phyloP scores from a whole-genome alignment of 441 rosid genomes.

The Codiaeum variegatum region DNA sequence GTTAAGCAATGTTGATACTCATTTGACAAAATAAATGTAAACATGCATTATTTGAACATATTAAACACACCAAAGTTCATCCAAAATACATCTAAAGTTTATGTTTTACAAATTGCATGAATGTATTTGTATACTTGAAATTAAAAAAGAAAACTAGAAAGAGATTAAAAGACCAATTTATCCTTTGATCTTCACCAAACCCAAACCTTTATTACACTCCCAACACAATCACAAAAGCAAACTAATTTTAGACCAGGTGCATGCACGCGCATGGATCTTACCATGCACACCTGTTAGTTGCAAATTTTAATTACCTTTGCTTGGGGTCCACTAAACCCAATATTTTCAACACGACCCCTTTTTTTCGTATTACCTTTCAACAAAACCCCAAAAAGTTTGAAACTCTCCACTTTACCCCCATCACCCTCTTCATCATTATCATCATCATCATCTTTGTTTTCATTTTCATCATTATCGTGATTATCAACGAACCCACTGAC shows the following conservation, averaged over 20 bases:
- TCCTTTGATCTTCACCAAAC: slow-evolving; percentile 21
- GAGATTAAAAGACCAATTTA: slow-evolving; percentile 23
- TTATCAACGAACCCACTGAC: slow-evolving; percentile 15
- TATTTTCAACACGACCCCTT: slow-evolving; percentile 55
- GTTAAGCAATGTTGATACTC: too few species aligned
- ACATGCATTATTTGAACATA: background rate
- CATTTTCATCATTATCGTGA: background rate
- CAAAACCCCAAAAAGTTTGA: slow-evolving; percentile 84
- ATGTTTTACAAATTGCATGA: background rate
- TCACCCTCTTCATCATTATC: background rate
- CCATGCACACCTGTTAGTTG: slow-evolving; percentile 18
- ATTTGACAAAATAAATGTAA: background rate
- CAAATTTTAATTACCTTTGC: slow-evolving; percentile 47
- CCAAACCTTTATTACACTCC: background rate
- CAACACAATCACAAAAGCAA: background rate
- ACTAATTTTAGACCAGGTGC: background rate
- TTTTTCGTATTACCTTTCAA: slow-evolving; percentile 43
- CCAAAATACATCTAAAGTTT: background rate
- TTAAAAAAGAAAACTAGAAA: background rate
- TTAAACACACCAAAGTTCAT: background rate
- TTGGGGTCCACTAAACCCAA: slow-evolving; percentile 42
- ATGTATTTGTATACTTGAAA: background rate
- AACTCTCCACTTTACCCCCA: slow-evolving; percentile 18
- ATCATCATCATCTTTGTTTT: background rate
- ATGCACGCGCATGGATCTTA: background rate